phyloP scores from a whole-genome alignment of 75 land plant genomes.

The Cunninghamia lanceolata region DNA sequence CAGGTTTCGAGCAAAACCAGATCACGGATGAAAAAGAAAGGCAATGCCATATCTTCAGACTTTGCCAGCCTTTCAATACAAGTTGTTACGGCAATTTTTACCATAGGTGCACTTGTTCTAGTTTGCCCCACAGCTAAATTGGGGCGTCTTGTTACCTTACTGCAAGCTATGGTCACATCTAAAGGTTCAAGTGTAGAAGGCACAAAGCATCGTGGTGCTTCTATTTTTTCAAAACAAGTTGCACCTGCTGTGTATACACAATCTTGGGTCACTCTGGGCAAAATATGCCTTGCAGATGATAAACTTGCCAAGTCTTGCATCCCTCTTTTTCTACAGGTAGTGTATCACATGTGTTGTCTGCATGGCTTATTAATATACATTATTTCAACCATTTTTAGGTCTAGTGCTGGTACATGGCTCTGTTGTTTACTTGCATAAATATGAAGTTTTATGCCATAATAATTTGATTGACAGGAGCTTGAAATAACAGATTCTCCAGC shows the following conservation, averaged over 20 bases:
- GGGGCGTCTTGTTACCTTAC: slow-evolving; percentile 18
- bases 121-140: slow-evolving; percentile 33
- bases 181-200: slow-evolving; percentile 3
- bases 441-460: not conserved
- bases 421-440: not conserved
- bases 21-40: slow-evolving; percentile 17
- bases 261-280: slow-evolving; percentile 85
- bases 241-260: slow-evolving; percentile 41
- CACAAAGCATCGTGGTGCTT: not conserved
- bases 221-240: slow-evolving; percentile 8
- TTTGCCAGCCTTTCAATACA: slow-evolving; percentile 10
- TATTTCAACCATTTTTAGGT: not conserved
- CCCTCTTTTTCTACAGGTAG: slow-evolving; percentile 88
- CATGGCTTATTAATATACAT: not conserved
- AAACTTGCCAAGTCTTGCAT: slow-evolving; percentile 77
- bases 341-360: not conserved
- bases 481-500: slow-evolving; percentile 70
- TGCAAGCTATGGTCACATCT: slow-evolving; percentile 27
- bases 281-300: slow-evolving; percentile 82
- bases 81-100: slow-evolving; percentile 37
- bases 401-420: not conserved
- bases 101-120: slow-evolving; percentile 38
- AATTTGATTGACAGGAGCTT: slow-evolving; percentile 60
- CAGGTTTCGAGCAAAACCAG: slow-evolving; percentile 8
- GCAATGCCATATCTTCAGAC: slow-evolving; percentile 14